Percentiles rank a stretch among this genome's conserved stretches.
These are phyloP conservation scores for Plasmodium coatneyi DNA, from an alignment of 169 alveolate genomes.

Conservation along the genomic window DNA sequence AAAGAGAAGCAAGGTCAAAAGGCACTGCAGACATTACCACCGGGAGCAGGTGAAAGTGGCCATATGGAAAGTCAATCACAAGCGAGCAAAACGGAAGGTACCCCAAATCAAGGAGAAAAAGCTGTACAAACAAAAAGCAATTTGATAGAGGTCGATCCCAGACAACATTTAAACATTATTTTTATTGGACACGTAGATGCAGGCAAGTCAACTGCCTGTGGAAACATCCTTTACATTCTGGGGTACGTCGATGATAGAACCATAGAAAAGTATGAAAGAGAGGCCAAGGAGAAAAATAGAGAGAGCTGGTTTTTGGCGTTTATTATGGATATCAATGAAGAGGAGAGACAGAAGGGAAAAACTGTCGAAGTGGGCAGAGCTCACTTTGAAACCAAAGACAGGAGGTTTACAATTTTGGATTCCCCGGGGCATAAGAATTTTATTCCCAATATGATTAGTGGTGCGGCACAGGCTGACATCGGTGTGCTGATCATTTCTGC, in stretches of 20 bases:
- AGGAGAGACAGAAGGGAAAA: constrained; percentile 98
- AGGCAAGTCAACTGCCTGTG: constrained; percentile 99
- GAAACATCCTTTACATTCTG: constrained; percentile 91
- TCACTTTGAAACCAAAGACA: constrained; percentile 92
- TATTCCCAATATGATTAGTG: constrained; percentile 99
- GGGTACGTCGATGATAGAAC: constrained; percentile 97
- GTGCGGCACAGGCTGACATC: constrained; percentile 99
- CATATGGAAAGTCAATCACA: too few relatives aligned
- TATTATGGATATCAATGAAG: constrained; percentile 99
- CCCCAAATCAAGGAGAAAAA: constrained; percentile 30
- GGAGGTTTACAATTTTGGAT: constrained; percentile 98
- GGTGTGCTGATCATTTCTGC: constrained; percentile 99
- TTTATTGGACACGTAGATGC: constrained; percentile 99
- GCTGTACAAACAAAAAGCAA: constrained; percentile 34
- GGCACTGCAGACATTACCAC: too few relatives aligned
- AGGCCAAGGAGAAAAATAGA: constrained; percentile 98
- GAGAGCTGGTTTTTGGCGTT: constrained; percentile 99
- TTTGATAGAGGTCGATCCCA: constrained; percentile 86
- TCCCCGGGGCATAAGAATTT: constrained; percentile 99
- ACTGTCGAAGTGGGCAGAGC: constrained; percentile 99
- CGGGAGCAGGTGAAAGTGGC: too few relatives aligned
- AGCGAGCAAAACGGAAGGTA: too few relatives aligned
- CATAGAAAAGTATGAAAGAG: constrained; percentile 97
- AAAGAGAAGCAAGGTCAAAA: too few relatives aligned
- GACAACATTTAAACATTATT: constrained; percentile 95